Conservation (phyloP, 2,329 filamentous ascomycete genomes). For the Trichoderma hamatum region DNA sequence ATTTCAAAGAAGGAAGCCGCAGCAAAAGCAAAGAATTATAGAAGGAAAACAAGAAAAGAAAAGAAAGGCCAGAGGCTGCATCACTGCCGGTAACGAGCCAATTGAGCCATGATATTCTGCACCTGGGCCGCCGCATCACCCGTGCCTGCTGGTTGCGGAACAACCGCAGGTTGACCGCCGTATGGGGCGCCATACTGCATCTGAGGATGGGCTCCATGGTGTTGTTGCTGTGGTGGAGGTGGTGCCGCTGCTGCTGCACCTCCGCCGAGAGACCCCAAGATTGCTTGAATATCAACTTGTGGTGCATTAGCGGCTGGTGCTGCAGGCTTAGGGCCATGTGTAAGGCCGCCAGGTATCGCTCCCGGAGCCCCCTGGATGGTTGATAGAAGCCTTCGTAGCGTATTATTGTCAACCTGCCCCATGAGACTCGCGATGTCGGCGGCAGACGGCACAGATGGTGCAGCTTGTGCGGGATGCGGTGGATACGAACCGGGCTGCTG, state of each 20-base stretch:
- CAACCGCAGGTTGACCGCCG: conserved; percentile 35
- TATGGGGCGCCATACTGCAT: conserved; percentile 38
- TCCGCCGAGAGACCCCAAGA: conserved; percentile 47
- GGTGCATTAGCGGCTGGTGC: conserved; percentile 37
- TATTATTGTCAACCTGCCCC: conserved; percentile 67
- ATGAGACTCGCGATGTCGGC: conserved; percentile 66
- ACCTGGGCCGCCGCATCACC: conserved; percentile 56
- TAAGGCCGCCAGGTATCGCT: conserved; percentile 22
- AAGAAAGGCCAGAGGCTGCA: background rate
- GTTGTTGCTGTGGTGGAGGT: conserved; percentile 31
- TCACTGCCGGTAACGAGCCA: conserved; percentile 65
- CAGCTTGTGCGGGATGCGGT: conserved; percentile 37
- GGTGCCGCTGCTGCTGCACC: conserved; percentile 24
- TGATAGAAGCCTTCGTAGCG: conserved; percentile 70
- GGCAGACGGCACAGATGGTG: conserved; percentile 36
- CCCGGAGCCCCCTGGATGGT: conserved; percentile 50
- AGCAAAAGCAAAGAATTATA: conserved; percentile 6
- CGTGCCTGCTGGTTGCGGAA: conserved; percentile 32
- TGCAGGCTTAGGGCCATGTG: conserved; percentile 31
- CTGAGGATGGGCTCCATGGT: conserved; percentile 32
- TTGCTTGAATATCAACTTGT: conserved; percentile 51
- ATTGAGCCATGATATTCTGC: conserved; percentile 74
- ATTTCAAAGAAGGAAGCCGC: background rate
- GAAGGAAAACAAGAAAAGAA: background rate
- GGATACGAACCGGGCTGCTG: conserved; percentile 40